Conservation (phyloP, 768 basidiomycete genomes). For the Termitomyces bulborhizus region DNA sequence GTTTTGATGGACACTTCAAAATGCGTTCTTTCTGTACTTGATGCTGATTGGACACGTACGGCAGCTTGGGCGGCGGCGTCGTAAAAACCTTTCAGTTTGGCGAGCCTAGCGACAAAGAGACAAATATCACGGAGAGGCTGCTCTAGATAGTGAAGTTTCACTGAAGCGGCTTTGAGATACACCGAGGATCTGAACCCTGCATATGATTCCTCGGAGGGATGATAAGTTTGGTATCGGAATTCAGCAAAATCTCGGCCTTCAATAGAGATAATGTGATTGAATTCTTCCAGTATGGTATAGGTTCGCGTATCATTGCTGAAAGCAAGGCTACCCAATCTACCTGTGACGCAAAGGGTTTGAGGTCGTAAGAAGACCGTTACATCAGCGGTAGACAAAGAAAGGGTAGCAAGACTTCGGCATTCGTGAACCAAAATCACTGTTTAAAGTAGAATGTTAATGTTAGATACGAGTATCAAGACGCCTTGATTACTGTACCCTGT, state of each 20-base stretch:
- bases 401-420: conserved; percentile 65
- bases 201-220: conserved; percentile 63
- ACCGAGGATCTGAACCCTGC: conserved; percentile 81
- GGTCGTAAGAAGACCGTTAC: conserved; percentile 69
- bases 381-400: conserved; percentile 86
- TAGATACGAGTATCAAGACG: background rate
- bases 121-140: conserved; percentile 87
- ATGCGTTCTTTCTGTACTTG: conserved; percentile 92
- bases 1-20: conserved; percentile 88
- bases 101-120: conserved; percentile 76
- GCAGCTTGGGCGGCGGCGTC: conserved; percentile 93
- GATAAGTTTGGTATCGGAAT: conserved; percentile 89
- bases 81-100: conserved; percentile 88
- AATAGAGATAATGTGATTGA: conserved; percentile 85
- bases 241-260: conserved; percentile 93
- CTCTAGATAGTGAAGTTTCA: conserved; percentile 86
- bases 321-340: conserved; percentile 77
- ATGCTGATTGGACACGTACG: conserved; percentile 65
- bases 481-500: conserved; percentile 42
- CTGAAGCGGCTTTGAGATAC: conserved; percentile 77
- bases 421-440: conserved; percentile 77
- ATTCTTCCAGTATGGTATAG: conserved; percentile 50
- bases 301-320: conserved; percentile 66
- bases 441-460: background rate
- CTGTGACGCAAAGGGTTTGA: conserved; percentile 71